These are phyloP conservation scores for Ocimum tenuiflorum DNA, from an alignment of 257 asterid species.

Conservation along the genomic window DNA sequence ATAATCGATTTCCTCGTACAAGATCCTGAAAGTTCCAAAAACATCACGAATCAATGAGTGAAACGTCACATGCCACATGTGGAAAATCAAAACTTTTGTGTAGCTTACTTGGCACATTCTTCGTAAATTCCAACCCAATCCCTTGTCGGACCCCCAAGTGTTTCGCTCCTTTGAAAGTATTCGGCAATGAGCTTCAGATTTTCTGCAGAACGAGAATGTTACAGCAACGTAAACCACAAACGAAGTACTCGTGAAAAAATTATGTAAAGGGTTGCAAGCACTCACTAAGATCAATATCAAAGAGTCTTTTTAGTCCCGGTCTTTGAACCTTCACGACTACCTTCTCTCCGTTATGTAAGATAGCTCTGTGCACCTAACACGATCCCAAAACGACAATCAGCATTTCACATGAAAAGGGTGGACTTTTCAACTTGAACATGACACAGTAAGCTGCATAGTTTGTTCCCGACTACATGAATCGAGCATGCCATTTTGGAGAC, in stretches of 20 bases:
- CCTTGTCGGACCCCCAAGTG: constrained; percentile 91
- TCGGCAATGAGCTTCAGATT: constrained; percentile 83
- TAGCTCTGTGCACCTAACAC: constrained; percentile 84
- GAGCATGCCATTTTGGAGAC: not conserved
- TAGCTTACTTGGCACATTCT: constrained; percentile 90
- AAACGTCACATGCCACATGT: not conserved
- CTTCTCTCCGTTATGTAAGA: constrained; percentile 82
- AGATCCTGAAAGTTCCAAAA: constrained; percentile 52
- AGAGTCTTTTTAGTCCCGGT: constrained; percentile 86
- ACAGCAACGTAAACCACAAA: not conserved
- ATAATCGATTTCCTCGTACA: constrained; percentile 91
- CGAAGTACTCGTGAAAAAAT: not conserved
- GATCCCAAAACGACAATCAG: constrained; percentile 28
- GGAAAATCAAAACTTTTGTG: not conserved
- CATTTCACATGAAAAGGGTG: not conserved
- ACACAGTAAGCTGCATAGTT: not conserved
- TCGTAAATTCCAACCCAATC: constrained; percentile 95
- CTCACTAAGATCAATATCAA: constrained; percentile 91
- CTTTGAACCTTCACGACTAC: constrained; percentile 92
- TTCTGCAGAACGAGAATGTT: constrained; percentile 39
- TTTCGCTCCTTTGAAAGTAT: constrained; percentile 85
- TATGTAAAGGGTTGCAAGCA: not conserved
- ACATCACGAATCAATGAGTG: not conserved
- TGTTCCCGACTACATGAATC: not conserved
- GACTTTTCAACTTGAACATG: not conserved